A percentile compares a stretch with the other conserved stretches of the same genome.
phyloP scores from a whole-genome alignment of 2,329 filamentous ascomycete species.

The Sporothrix brunneoviolacea region DNA sequence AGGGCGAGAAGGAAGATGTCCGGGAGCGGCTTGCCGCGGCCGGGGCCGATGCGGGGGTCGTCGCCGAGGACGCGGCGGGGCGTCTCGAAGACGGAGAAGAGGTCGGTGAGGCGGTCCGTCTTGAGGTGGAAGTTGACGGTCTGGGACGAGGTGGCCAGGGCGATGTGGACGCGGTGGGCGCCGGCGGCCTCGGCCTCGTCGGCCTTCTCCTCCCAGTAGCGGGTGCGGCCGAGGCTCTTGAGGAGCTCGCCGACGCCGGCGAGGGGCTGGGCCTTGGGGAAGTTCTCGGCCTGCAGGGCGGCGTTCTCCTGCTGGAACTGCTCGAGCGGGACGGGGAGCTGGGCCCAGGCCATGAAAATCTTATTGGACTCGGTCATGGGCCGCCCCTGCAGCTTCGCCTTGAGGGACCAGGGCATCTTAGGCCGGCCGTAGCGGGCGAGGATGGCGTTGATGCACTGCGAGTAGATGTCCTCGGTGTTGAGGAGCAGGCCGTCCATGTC shows the following conservation, averaged over 20 bases:
- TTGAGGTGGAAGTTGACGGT: conserved; percentile 69
- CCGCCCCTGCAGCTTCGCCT: conserved; percentile 70
- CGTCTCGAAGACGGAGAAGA: conserved; percentile 60
- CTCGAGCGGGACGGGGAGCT: conserved; percentile 68
- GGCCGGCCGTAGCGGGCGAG: conserved; percentile 69
- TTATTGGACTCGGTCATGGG: conserved; percentile 46
- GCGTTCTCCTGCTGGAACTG: conserved; percentile 57
- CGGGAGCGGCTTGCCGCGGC: conserved; percentile 87
- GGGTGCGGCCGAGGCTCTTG: conserved; percentile 45
- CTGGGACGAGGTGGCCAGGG: conserved; percentile 77
- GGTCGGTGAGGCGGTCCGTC: conserved; percentile 52
- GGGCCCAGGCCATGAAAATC: conserved; percentile 69
- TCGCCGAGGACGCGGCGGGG: conserved; percentile 78
- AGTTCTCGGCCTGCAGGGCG: conserved; percentile 62
- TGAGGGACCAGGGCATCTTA: conserved; percentile 83
- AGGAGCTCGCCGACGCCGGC: conserved; percentile 72
- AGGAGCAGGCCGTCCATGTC: conserved; percentile 98
- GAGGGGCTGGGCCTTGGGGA: conserved; percentile 67
- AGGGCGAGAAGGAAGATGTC: conserved; percentile 91
- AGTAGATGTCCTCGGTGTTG: conserved; percentile 88
- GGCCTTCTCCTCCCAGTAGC: conserved; percentile 40
- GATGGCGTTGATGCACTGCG: conserved; percentile 72
- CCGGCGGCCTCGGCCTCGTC: background rate
- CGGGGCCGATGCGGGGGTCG: conserved; percentile 66
- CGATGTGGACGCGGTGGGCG: conserved; percentile 58